These are phyloP conservation scores for Symbiotaphrina buchneri DNA, from an alignment of 495 filamentous ascomycete species.

Conservation along the genomic window DNA sequence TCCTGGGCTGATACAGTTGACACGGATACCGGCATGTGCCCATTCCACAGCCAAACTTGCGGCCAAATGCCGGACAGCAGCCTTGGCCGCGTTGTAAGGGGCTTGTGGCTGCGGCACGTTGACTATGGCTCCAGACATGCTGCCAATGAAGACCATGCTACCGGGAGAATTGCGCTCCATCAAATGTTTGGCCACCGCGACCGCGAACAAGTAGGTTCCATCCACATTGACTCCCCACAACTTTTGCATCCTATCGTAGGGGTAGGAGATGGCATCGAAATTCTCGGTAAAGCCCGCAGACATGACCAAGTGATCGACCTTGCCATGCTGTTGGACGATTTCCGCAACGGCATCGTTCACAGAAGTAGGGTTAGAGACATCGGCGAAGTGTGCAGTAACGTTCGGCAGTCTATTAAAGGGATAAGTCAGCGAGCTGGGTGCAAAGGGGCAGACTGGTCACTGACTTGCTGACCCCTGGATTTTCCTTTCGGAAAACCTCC, in stretches of 20 bases:
- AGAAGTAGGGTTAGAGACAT: conserved; percentile 58
- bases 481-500: conserved; percentile 48
- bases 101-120: conserved; percentile 89
- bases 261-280: conserved; percentile 74
- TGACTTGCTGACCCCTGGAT: conserved; percentile 50
- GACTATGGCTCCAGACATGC: conserved; percentile 82
- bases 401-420: conserved; percentile 34
- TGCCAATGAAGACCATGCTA: conserved; percentile 85
- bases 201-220: conserved; percentile 78
- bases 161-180: conserved; percentile 61
- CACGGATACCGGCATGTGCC: conserved; percentile 63
- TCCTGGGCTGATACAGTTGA: conserved; percentile 79
- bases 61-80: conserved; percentile 66
- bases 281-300: conserved; percentile 95
- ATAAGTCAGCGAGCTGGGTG: not conserved
- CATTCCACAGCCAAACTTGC: conserved; percentile 72
- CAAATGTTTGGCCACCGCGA: conserved; percentile 65
- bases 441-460: conserved; percentile 7
- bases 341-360: conserved; percentile 50
- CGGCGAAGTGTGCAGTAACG: conserved; percentile 74
- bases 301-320: conserved; percentile 81
- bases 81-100: conserved; percentile 30
- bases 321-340: conserved; percentile 45
- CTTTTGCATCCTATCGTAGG: conserved; percentile 71
- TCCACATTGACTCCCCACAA: conserved; percentile 90